Base-by-base conservation (phyloP, 192 early-diverging fungal genomes). In the Podila epicladia region DNA sequence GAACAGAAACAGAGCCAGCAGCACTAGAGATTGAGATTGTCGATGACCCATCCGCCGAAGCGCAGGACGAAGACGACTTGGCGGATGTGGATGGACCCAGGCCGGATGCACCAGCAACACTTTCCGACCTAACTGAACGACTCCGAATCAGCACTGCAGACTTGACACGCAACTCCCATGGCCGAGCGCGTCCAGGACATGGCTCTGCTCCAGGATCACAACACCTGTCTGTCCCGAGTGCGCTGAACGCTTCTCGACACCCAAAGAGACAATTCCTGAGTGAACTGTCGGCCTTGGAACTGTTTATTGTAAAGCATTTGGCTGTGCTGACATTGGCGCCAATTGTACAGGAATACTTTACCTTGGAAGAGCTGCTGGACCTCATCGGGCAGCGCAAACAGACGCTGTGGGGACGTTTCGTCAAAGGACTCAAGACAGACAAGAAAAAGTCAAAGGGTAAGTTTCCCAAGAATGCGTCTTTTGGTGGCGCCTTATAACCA, bases 261-360 rank as follows among this genome's bases (percentile, higher is more conserved):
- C 64, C 72, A 59, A 84, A 74, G 74, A 63, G 62, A 59, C 79
- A 84, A 64, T 90, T 88, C 69, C 69, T 93, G 15, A 83, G 84
- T 9, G 94, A 96, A 65, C 71, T 94, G 11, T 89, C 90, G 19
- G 94, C 93, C 9, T 82, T 97, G n/a, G 93, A 95, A 69, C 87
- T 91, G 57, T 92, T 97, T 82, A 92, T 92, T 38, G 92, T 95
- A 26, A 91, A 94, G 57, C 95, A 97, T 59, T 84, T 94, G 35
- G 97, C 96, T 15, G 93, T 95, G 2, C 82, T 92, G 38, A 87
- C 89, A 19, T 82, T 99, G 69, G 88, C 94, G 19, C 89, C 87
- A 9, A 79, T 93, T 58, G 87, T 98, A 17, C 89, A 88, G 32
- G 88, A 88, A 17, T 86, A 91, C 60, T 91, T 94, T 65, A 87